Conservation (phyloP, 2,329 filamentous ascomycete species). For the Paracoccidioides brasiliensis region DNA sequence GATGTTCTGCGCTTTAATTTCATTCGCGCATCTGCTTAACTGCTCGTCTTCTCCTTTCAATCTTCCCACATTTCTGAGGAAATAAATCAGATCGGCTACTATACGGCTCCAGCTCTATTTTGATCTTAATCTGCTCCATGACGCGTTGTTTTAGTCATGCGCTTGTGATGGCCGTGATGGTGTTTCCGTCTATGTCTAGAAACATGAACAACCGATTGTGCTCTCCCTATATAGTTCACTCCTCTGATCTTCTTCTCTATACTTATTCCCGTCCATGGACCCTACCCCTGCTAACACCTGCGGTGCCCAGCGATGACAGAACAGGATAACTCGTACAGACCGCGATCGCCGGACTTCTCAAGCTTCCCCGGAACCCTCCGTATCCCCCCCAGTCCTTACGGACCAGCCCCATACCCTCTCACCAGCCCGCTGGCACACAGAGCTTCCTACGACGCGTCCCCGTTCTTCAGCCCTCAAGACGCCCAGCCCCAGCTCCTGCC, state of each 20-base stretch:
- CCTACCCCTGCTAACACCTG: constrained; percentile 52
- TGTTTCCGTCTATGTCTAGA: too few relatives aligned
- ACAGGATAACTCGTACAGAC: constrained; percentile 34
- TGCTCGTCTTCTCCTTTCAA: too few relatives aligned
- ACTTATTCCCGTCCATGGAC: not conserved
- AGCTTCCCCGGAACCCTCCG: constrained; percentile 28
- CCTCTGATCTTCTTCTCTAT: not conserved
- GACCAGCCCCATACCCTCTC: constrained; percentile 17
- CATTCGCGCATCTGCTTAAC: not conserved
- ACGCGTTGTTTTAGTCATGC: too few relatives aligned
- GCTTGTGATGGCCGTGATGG: too few relatives aligned
- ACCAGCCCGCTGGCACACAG: constrained; percentile 25
- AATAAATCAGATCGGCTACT: too few relatives aligned
- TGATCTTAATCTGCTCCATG: too few relatives aligned
- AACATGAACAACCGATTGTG: too few relatives aligned
- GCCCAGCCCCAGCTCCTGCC: constrained; percentile 12
- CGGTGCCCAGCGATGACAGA: constrained; percentile 43
- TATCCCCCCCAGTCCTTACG: constrained; percentile 15
- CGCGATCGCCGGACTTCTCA: constrained; percentile 40
- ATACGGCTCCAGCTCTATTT: too few relatives aligned
- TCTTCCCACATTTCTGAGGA: too few relatives aligned
- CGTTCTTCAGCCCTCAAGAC: constrained; percentile 30
- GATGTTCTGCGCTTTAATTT: not conserved
- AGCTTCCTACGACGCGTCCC: constrained; percentile 35
- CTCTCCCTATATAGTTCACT: too few relatives aligned